phyloP scores from a whole-genome alignment of 2,329 filamentous ascomycete species.

The Talaromyces sp. region DNA sequence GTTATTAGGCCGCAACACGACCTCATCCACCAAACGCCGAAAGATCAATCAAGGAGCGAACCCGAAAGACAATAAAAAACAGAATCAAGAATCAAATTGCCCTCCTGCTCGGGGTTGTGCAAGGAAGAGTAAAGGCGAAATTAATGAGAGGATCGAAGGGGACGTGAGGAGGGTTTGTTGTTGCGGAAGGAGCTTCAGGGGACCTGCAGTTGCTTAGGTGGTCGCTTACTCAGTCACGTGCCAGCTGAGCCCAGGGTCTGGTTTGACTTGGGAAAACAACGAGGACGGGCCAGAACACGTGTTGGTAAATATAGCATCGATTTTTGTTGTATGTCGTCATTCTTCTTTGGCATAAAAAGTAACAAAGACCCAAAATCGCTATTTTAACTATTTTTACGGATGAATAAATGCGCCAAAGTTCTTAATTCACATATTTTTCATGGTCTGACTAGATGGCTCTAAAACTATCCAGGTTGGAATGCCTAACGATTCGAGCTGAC shows the following conservation, averaged over 20 bases:
- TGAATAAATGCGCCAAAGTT: not conserved
- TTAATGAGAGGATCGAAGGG: constrained; percentile 7
- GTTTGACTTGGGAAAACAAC: not conserved
- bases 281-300: constrained; percentile 6
- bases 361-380: not conserved
- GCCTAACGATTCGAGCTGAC: not conserved
- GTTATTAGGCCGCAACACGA: constrained; percentile 37
- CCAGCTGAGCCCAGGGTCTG: not conserved
- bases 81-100: constrained; percentile 10
- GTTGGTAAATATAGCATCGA: constrained; percentile 11
- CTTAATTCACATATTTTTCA: not conserved
- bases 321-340: constrained; percentile 1
- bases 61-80: not conserved
- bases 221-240: constrained; percentile 17
- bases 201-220: constrained; percentile 15
- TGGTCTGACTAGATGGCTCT: not conserved
- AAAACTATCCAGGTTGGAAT: not conserved
- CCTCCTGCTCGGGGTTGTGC: constrained; percentile 4
- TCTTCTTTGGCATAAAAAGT: not conserved
- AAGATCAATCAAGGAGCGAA: constrained; percentile 8
- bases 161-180: constrained; percentile 10
- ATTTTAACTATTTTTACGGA: too few species aligned
- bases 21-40: constrained; percentile 39
- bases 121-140: constrained; percentile 8
- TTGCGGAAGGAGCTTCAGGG: constrained; percentile 17